Evolutionary conservation across 352 stramenopile genomes (phyloP).

Genomic region (Globisporangium alternatum): DNA sequence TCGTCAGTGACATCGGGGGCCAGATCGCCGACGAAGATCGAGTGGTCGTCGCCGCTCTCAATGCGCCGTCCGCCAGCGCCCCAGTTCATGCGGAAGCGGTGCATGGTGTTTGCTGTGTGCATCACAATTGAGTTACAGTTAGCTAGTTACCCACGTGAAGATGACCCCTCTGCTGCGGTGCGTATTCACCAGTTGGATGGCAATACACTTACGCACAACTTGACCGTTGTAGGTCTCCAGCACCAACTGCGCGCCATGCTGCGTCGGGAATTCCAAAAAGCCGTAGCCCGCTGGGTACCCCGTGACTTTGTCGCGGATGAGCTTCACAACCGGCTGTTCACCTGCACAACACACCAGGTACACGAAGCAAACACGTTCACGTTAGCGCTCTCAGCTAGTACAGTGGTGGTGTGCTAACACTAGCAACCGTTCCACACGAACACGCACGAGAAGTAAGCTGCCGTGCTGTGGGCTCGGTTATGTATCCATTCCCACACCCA

Average conservation of each 20-base stretch:
- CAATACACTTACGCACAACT: constrained; percentile 64
- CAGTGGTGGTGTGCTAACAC: not conserved
- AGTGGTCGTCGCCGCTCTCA: constrained; percentile 82
- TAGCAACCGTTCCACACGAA: not conserved
- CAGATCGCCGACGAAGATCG: constrained; percentile 91
- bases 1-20: constrained; percentile 89
- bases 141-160: not conserved
- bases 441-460: not conserved
- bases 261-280: constrained; percentile 89
- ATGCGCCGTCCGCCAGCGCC: constrained; percentile 83
- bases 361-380: not conserved
- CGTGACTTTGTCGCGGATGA: constrained; percentile 90
- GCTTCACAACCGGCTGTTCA: constrained; percentile 84
- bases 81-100: constrained; percentile 93
- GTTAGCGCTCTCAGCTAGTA: not conserved
- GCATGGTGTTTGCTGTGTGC: constrained; percentile 74
- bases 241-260: constrained; percentile 78
- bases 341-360: constrained; percentile 21
- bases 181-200: not conserved
- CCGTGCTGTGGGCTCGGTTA: not conserved
- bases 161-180: not conserved
- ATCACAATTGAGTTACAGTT: not conserved
- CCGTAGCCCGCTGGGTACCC: constrained; percentile 88
- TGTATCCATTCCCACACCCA: constrained; percentile 5
- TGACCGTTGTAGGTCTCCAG: constrained; percentile 87